Evolutionary conservation across 1,284 basidiomycete genomes (phyloP).

Genomic region (Melampsora allii-populina): DNA sequence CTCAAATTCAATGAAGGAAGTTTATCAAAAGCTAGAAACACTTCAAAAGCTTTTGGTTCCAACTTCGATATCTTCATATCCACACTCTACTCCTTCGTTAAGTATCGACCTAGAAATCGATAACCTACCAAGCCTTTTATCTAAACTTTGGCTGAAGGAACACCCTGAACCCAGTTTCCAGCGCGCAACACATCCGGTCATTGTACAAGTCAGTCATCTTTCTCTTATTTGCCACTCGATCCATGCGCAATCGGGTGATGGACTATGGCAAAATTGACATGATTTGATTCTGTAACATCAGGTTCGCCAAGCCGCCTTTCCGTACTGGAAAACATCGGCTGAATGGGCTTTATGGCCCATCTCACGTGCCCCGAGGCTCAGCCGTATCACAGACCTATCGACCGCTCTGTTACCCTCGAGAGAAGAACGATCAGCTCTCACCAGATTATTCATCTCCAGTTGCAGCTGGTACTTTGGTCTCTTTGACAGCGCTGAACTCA

Average conservation of each 20-base stretch:
- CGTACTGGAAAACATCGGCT: too few species aligned
- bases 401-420: slow-evolving; percentile 5
- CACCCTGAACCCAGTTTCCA: slow-evolving; percentile 32
- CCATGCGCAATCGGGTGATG: slow-evolving; percentile 6
- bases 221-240: slow-evolving; percentile 5
- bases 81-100: neutral
- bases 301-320: too few species aligned
- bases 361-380: too few species aligned
- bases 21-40: neutral
- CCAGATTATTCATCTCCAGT: neutral
- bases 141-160: slow-evolving; percentile 36
- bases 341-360: too few species aligned
- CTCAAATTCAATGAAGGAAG: neutral
- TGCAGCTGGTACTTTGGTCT: slow-evolving; percentile 40
- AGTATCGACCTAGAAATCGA: slow-evolving; percentile 39
- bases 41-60: neutral
- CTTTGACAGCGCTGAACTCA: slow-evolving; percentile 9
- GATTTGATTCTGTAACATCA: slow-evolving; percentile 1
- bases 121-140: slow-evolving; percentile 37
- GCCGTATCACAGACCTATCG: too few species aligned
- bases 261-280: slow-evolving; percentile 10
- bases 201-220: slow-evolving; percentile 16
- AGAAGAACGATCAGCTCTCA: slow-evolving; percentile 24
- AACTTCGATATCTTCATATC: neutral
- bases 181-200: slow-evolving; percentile 24